Conservation (phyloP, 2,329 filamentous ascomycete genomes). For the Botryotinia narcissicola region DNA sequence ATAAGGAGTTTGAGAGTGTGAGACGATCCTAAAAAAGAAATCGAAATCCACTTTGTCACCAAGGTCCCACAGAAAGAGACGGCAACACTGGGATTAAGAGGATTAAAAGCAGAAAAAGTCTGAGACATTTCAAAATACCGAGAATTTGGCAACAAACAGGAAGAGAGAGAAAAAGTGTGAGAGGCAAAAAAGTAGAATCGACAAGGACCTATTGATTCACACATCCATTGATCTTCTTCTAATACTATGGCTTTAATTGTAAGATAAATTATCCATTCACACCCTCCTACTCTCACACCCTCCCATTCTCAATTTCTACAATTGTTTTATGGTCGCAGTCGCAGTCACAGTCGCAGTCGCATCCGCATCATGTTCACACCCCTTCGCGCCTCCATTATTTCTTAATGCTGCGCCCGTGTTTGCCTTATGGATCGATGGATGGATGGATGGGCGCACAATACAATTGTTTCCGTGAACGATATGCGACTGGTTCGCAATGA, state of each 20-base stretch:
- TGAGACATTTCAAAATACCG: constrained; percentile 5
- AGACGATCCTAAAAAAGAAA: background rate
- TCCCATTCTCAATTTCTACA: background rate
- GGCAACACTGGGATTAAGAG: background rate
- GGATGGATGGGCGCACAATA: background rate
- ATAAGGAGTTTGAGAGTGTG: background rate
- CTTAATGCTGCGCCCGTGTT: background rate
- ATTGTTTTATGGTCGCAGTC: background rate
- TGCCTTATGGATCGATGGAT: background rate
- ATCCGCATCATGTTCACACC: background rate
- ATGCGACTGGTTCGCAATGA: constrained; percentile 3
- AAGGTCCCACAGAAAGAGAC: constrained; percentile 10
- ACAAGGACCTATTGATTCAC: background rate
- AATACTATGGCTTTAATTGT: constrained; percentile 39
- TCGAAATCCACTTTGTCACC: background rate
- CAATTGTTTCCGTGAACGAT: background rate
- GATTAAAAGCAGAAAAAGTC: background rate
- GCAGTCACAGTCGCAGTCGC: background rate
- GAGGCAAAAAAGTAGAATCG: background rate
- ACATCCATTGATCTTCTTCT: constrained; percentile 2
- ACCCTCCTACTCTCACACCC: constrained; percentile 19
- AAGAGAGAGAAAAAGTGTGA: background rate
- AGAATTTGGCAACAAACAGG: background rate
- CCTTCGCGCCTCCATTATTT: constrained; percentile 13
- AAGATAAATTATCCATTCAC: constrained; percentile 26